Evolutionary conservation across 1,284 basidiomycete genomes (phyloP).

Genomic region (Cryptococcus deneoformans): DNA sequence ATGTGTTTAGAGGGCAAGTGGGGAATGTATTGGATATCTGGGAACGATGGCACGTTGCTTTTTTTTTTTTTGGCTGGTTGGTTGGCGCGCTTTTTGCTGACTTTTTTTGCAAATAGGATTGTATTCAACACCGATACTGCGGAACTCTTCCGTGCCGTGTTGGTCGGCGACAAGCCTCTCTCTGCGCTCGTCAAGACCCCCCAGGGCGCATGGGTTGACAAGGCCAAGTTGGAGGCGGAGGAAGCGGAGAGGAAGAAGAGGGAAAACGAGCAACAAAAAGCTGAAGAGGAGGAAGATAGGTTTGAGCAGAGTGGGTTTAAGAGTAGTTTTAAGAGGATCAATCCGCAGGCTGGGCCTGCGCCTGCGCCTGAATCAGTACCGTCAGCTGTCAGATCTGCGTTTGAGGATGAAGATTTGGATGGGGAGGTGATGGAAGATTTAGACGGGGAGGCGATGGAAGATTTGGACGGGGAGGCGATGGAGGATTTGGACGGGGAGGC

Average conservation of each 20-base stretch:
- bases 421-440: slow-evolving; percentile 35
- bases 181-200: neutral
- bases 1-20: slow-evolving; percentile 89
- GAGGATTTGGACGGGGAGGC: slow-evolving; percentile 35
- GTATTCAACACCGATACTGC: slow-evolving; percentile 84
- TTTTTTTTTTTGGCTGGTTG: neutral
- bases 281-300: slow-evolving; percentile 43
- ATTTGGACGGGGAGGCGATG: slow-evolving; percentile 47
- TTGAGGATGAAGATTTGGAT: slow-evolving; percentile 35
- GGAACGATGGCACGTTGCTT: slow-evolving; percentile 86
- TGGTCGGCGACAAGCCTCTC: slow-evolving; percentile 60
- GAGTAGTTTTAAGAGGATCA: slow-evolving; percentile 42
- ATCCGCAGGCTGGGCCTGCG: neutral
- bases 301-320: slow-evolving; percentile 73
- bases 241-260: neutral
- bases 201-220: neutral
- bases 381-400: neutral
- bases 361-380: neutral
- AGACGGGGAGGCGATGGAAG: slow-evolving; percentile 33
- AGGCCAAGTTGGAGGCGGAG: neutral
- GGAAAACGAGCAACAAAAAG: slow-evolving; percentile 5
- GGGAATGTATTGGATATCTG: slow-evolving; percentile 81
- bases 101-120: slow-evolving; percentile 50
- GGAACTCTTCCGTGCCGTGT: slow-evolving; percentile 63
- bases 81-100: neutral